These are phyloP conservation scores for Stephania cephalantha DNA, from an alignment of 164 flowering plant species.

Conservation along the genomic window DNA sequence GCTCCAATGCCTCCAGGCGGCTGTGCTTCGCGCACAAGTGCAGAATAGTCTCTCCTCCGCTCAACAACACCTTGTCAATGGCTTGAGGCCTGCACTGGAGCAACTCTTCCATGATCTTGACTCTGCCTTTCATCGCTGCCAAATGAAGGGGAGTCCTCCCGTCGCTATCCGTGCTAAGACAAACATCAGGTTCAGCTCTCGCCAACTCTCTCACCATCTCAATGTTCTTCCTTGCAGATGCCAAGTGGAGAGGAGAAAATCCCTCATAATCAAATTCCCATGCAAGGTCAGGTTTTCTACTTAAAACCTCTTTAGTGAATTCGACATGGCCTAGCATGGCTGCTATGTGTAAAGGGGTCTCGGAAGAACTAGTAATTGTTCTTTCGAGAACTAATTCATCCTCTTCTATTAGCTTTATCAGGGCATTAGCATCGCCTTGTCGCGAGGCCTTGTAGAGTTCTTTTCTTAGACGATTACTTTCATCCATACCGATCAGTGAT, in stretches of 20 bases:
- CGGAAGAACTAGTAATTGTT: not conserved
- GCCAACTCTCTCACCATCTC: conserved; percentile 3
- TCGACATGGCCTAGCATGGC: conserved; percentile 9
- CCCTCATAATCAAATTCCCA: not conserved
- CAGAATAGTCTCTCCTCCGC: conserved; percentile 21
- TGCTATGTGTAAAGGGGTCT: conserved; percentile 13
- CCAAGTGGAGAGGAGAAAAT: not conserved
- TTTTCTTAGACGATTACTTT: not conserved
- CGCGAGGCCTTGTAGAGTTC: conserved; percentile 14
- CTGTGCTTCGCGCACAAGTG: conserved; percentile 16
- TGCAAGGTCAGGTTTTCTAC: conserved; percentile 2
- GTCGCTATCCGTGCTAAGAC: conserved; percentile 10
- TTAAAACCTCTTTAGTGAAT: conserved; percentile 2
- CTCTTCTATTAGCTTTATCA: conserved; percentile 7
- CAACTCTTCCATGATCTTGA: conserved; percentile 21
- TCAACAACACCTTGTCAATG: not conserved
- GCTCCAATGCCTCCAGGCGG: conserved; percentile 1
- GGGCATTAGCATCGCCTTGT: conserved; percentile 1
- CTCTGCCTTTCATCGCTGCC: conserved; percentile 25
- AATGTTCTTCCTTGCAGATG: not conserved
- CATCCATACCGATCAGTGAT: too few species aligned
- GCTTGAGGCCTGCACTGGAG: conserved; percentile 6
- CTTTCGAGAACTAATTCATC: conserved; percentile 19
- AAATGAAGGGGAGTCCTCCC: conserved; percentile 30
- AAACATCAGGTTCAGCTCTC: conserved; percentile 7